A percentile compares a stretch with the other conserved stretches of the same genome.
Evolutionary conservation across 192 early-diverging fungal species (phyloP).

Genomic region (Chytriomyces sp.): DNA sequence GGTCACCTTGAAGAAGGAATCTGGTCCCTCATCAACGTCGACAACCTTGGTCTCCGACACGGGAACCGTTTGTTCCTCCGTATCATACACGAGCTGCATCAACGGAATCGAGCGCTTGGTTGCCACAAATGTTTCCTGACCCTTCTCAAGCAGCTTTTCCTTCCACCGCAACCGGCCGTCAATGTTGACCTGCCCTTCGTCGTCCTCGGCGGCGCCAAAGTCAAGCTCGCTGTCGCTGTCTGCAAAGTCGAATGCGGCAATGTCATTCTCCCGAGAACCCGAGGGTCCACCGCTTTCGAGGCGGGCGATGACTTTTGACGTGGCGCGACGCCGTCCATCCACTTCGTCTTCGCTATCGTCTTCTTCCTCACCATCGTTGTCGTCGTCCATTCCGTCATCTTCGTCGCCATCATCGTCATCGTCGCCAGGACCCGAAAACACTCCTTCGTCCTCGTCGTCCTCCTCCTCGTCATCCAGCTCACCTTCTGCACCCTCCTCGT

Average conservation of each 20-base stretch:
- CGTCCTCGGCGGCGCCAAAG: constrained; percentile 49
- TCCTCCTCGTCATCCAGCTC: constrained; percentile 40
- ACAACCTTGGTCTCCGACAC: constrained; percentile 46
- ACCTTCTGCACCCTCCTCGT: constrained; percentile 45
- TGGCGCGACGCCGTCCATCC: constrained; percentile 19
- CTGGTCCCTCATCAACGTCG: constrained; percentile 53
- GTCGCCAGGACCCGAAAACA: constrained; percentile 41
- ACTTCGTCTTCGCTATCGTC: constrained; percentile 11
- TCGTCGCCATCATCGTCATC: constrained; percentile 43
- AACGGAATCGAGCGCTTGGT: constrained; percentile 70
- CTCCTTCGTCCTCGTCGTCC: constrained; percentile 51
- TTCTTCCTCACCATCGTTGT: constrained; percentile 47
- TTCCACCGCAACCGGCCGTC: constrained; percentile 71
- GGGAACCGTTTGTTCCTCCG: constrained; percentile 38
- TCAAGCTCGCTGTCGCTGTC: constrained; percentile 79
- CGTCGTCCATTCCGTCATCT: constrained; percentile 56
- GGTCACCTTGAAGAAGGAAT: constrained; percentile 55
- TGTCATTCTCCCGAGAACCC: constrained; percentile 49
- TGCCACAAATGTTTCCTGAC: constrained; percentile 52
- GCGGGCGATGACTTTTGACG: constrained; percentile 7
- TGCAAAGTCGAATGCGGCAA: constrained; percentile 43
- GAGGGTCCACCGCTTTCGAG: constrained; percentile 37
- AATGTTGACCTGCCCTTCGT: constrained; percentile 36
- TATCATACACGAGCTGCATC: constrained; percentile 88
- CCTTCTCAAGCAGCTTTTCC: constrained; percentile 64